Evolutionary conservation across 1,284 basidiomycete genomes (phyloP), one percentile per base, ranked within the genome.

Genomic region (Moesziomyces globuligerus): DNA sequence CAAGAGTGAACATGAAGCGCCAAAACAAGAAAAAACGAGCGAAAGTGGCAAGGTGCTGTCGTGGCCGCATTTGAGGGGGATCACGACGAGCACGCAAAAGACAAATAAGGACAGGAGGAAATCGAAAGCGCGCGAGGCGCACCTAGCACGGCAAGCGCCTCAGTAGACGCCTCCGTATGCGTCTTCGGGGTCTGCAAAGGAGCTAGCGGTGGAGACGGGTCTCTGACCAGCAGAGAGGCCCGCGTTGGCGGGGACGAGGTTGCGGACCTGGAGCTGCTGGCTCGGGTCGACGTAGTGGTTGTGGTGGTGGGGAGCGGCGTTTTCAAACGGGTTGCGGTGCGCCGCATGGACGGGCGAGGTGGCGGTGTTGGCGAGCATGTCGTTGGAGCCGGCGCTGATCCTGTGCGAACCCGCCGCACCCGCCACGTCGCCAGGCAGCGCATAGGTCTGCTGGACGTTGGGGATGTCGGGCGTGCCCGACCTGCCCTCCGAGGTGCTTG

Each of bases 161-260:
- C 51, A 77, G 50, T 75, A 77, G 9, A 77, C 74, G 28, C 75
- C 75, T 9, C 73, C 75, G 41, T 77, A 77, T 1, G 74, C 74
- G 43, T 72, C 74, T 26, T 76, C 74, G 2, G 48, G 54, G 43
- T 74, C 74, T 10, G 56, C 55, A n/a, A 72, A 21, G 11, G 70
- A 67, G 62, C 57, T 65, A n/a, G 65, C 73, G 28, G 56, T 69
- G 15, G 61, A 67, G 23, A 74, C 37, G 36, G 75, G 74, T 55
- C 75, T 69, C 55, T 70, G 61, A 28, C 55, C 54, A 10, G 56
- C 60, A 48, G 54, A 48, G 48, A 40, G 32, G 10, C 26, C 48
- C 3, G 10, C 46, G n/a, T 23, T 29, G 36, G 18, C 4, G 3
- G 68, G 62, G 3, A 61, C 52, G 3, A 75, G 61, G 29, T 75